phyloP scores from a whole-genome alignment of 257 asterid genomes.

The Nicotiana attenuata region DNA sequence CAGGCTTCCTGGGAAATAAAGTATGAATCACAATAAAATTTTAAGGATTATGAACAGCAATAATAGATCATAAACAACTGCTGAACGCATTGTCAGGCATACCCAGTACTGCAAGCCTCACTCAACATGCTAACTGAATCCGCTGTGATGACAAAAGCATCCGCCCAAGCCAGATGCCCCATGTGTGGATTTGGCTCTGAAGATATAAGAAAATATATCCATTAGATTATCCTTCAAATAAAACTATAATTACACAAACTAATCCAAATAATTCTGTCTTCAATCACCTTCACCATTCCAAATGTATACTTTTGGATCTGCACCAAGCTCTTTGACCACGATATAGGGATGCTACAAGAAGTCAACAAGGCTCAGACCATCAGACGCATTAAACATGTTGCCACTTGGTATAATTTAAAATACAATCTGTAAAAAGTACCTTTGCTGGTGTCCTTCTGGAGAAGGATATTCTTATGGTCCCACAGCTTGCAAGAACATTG shows the following conservation, averaged over 20 bases:
- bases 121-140: constrained; percentile 96
- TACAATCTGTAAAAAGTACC: constrained; percentile 29
- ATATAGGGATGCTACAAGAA: constrained; percentile 47
- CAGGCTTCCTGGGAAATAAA: constrained; percentile 72
- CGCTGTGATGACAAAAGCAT: constrained; percentile 78
- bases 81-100: constrained; percentile 17
- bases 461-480: constrained; percentile 87
- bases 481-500: constrained; percentile 78
- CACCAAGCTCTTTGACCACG: constrained; percentile 69
- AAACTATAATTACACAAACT: background rate
- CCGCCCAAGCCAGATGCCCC: constrained; percentile 99
- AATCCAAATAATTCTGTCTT: background rate
- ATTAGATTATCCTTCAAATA: constrained; percentile 20
- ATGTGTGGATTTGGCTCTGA: constrained; percentile 92
- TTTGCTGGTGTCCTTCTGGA: constrained; percentile 91
- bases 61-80: constrained; percentile 12
- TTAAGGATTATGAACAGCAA: background rate
- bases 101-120: constrained; percentile 99
- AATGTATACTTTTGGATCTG: constrained; percentile 67
- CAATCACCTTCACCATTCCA: constrained; percentile 90
- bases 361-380: constrained; percentile 2
- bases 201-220: constrained; percentile 7
- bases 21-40: background rate
- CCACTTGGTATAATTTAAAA: background rate
- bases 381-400: background rate